Evolutionary conservation across 1,284 basidiomycete species (phyloP), one percentile per base, ranked within the genome.

Genomic region (Boletus albobrunnescens): DNA sequence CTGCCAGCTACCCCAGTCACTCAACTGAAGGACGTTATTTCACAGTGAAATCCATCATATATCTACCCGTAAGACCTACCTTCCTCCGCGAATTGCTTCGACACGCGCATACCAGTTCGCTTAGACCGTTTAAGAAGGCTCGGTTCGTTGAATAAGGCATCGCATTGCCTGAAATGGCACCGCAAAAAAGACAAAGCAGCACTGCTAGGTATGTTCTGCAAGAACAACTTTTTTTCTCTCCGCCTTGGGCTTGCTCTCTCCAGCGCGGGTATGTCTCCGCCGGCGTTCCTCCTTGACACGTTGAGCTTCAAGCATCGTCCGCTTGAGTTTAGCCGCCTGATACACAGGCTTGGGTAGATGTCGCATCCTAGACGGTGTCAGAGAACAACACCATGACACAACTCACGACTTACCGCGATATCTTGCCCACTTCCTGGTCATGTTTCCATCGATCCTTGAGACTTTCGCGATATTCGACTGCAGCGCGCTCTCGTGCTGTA

Each of bases 221-320:
- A 93, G 71, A 53, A 94, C 86, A 27, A 85, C 70, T 68, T 88
- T 93, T 72, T 93, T 94, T 65, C 87, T 82, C 71, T 94, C 94
- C 30, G 94, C 83, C 64, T 89, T 93, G 7, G 95, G 94, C 67
- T 94, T 97, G 68, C 73, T 82, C 65, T 87, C 82, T 44, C 94
- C 92, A 11, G 82, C 83, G 33, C 90, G 77, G 9, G 90, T 84
- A 62, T 94, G 91, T 64, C 88, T 92, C 63, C 94, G 73, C 57
- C 94, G 76, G 58, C 93, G 81, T 67, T 98, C 95, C 64, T 99
- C 94, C 74, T 97, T 98, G 76, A 88, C 87, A 51, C 87, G 81
- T 45, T 79, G 76, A 7, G 93, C 86, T 41, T 95, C 93, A 63
- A 95, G 70, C 94, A 99, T 97, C 36, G 91, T 93, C 50, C 82